A percentile compares a stretch with the other conserved stretches of the same genome.
Evolutionary conservation across 305 asterid genomes (phyloP).

Genomic region (Rubia balearica): DNA sequence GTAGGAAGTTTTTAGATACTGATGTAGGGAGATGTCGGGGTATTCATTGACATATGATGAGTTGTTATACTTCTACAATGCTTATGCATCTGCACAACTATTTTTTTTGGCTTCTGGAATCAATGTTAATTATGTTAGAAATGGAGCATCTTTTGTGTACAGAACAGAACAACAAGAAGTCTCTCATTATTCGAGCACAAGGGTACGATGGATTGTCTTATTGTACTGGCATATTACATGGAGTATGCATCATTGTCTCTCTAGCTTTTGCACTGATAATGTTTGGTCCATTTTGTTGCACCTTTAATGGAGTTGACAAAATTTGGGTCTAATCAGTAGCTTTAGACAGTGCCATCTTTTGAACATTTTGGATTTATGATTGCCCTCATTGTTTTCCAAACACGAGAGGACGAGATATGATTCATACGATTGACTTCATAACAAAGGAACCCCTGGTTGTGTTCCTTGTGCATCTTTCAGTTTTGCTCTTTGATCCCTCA

Average conservation of each 20-base stretch:
- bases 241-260: neutral
- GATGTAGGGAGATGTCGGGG: slow-evolving; percentile 25
- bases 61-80: slow-evolving; percentile 27
- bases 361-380: neutral
- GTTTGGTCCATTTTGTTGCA: slow-evolving; percentile 4
- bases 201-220: neutral
- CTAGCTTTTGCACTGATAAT: neutral
- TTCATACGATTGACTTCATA: too few species aligned
- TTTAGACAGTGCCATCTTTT: neutral
- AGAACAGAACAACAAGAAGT: neutral
- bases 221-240: neutral
- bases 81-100: slow-evolving; percentile 8
- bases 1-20: slow-evolving; percentile 21
- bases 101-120: slow-evolving; percentile 9
- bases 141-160: neutral
- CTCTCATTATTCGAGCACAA: neutral
- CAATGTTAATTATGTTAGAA: neutral
- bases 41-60: slow-evolving; percentile 15
- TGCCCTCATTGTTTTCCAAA: neutral
- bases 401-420: neutral
- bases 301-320: neutral
- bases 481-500: neutral
- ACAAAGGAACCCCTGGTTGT: neutral
- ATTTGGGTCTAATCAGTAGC: neutral
- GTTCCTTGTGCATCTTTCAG: neutral